phyloP scores from a whole-genome alignment of 331 rosid genomes.

The Quercus lobata region DNA sequence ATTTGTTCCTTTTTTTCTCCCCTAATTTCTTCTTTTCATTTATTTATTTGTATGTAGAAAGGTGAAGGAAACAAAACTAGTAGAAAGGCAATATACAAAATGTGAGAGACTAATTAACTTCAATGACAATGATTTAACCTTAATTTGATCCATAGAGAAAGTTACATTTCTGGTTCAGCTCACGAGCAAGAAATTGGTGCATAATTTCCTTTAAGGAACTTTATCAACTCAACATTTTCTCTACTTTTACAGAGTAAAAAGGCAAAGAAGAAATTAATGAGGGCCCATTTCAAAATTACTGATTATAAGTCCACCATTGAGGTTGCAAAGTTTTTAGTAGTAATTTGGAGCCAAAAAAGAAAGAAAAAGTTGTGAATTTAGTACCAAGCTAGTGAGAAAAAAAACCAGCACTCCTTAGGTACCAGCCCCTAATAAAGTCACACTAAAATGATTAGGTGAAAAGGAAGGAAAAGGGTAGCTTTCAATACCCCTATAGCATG shows the following conservation, averaged over 20 bases:
- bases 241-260: not conserved
- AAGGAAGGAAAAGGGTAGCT: constrained; percentile 31
- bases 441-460: constrained; percentile 37
- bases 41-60: too few species aligned
- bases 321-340: not conserved
- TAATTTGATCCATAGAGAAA: not conserved
- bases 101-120: too few species aligned
- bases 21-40: too few species aligned
- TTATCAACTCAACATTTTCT: not conserved
- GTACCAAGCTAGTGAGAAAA: not conserved
- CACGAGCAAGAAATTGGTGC: not conserved
- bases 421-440: constrained; percentile 22
- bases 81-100: too few species aligned
- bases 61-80: too few species aligned
- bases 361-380: not conserved
- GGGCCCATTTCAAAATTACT: not conserved
- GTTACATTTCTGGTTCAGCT: not conserved
- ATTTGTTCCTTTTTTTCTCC: too few species aligned
- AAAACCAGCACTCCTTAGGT: constrained; percentile 10
- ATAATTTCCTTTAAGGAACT: constrained; percentile 9
- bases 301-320: not conserved
- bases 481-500: constrained; percentile 36
- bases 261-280: not conserved
- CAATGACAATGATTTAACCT: too few species aligned
- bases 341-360: not conserved